Evolutionary conservation across 2,329 filamentous ascomycete species (phyloP).

Genomic region (Fusarium buharicum): DNA sequence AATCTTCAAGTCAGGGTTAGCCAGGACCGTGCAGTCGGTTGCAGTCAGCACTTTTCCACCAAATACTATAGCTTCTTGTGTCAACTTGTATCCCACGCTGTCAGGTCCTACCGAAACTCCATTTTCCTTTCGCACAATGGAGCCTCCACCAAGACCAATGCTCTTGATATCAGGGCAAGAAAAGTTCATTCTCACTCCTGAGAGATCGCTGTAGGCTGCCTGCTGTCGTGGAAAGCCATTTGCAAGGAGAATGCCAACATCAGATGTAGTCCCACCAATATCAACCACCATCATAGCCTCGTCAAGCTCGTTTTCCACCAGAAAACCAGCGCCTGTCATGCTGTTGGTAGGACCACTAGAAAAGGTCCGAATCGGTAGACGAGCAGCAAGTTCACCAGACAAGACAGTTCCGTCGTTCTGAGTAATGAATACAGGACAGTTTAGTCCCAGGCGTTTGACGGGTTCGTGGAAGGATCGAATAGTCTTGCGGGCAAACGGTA

Average conservation of each 20-base stretch:
- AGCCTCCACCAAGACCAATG: constrained; percentile 69
- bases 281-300: constrained; percentile 69
- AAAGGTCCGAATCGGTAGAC: constrained; percentile 69
- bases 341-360: constrained; percentile 72
- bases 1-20: constrained; percentile 50
- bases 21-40: constrained; percentile 63
- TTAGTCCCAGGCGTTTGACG: constrained; percentile 59
- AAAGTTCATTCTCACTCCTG: constrained; percentile 71
- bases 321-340: constrained; percentile 70
- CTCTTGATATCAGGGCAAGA: constrained; percentile 67
- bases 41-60: constrained; percentile 66
- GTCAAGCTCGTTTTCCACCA: constrained; percentile 54
- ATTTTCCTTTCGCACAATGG: constrained; percentile 58
- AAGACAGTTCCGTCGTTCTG: constrained; percentile 73
- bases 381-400: constrained; percentile 62
- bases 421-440: constrained; percentile 68
- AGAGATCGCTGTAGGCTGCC: constrained; percentile 69
- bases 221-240: constrained; percentile 73
- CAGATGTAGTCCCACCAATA: constrained; percentile 73
- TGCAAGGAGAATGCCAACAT: constrained; percentile 68
- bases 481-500: constrained; percentile 66
- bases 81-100: constrained; percentile 68
- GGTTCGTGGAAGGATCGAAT: constrained; percentile 66
- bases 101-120: constrained; percentile 66
- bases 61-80: constrained; percentile 65